phyloP scores from a whole-genome alignment of 2,329 filamentous ascomycete species.

The Penicillium fuscoglaucum region DNA sequence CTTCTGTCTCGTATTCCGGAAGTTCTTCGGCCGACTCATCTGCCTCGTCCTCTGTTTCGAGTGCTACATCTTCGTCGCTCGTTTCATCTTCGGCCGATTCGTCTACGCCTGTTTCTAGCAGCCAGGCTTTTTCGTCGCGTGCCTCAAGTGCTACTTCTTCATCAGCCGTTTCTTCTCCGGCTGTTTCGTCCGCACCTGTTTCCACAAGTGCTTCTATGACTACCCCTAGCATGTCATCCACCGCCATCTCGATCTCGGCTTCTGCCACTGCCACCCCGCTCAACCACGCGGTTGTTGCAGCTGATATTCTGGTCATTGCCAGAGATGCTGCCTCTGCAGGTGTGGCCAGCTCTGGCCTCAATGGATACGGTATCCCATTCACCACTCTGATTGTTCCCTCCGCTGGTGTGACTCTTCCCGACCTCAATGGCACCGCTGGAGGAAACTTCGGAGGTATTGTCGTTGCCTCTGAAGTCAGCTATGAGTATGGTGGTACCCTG shows the following conservation, averaged over 20 bases:
- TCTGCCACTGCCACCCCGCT: slow-evolving; percentile 23
- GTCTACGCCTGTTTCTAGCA: too few species aligned
- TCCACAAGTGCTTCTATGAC: slow-evolving; percentile 5
- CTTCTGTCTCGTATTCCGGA: background rate
- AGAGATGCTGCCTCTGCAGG: slow-evolving; percentile 52
- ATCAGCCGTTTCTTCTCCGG: background rate
- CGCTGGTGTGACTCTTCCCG: slow-evolving; percentile 52
- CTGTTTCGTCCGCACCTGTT: background rate
- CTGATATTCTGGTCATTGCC: slow-evolving; percentile 58
- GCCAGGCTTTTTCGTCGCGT: too few species aligned
- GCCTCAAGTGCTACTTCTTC: background rate
- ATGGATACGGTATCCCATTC: slow-evolving; percentile 63
- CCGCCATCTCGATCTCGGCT: slow-evolving; percentile 16
- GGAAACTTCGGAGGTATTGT: slow-evolving; percentile 64
- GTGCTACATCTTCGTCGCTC: background rate
- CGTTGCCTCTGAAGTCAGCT: slow-evolving; percentile 55
- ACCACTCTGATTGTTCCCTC: slow-evolving; percentile 57
- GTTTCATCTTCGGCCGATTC: too few species aligned
- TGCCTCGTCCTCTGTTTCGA: background rate
- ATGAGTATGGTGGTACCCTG: slow-evolving; percentile 51
- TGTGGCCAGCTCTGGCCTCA: slow-evolving; percentile 55
- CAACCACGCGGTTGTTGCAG: slow-evolving; percentile 27
- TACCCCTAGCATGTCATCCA: slow-evolving; percentile 28
- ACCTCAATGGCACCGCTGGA: slow-evolving; percentile 50
- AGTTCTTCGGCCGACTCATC: background rate